Base-by-base conservation (phyloP, 768 basidiomycete species). In the Candolleomyces efflorescens region DNA sequence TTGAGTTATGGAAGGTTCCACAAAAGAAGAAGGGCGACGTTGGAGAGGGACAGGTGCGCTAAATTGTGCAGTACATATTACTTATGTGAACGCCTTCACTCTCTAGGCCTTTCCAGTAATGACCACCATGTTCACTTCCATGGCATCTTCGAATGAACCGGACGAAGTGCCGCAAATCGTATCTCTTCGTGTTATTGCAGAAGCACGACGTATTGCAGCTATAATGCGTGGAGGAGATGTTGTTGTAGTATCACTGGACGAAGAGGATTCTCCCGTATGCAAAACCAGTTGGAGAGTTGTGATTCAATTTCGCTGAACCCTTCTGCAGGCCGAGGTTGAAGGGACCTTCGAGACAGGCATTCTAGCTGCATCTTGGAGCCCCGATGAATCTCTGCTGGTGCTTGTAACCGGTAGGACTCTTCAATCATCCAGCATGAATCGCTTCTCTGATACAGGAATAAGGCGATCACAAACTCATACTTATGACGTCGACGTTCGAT, bases 401-500 rank as follows among this genome's bases (percentile, higher is more conserved):
- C 76, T 98, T 20, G 77, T 90, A 5, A 97, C 93, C 45, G 90
- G 94, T 87, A 59, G 48, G 75, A 59, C 26, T 12, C 11, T 5
- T 43, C 23, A 2, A 50, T n/a, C 9, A 54, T 38, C 41, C 27
- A 50, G 39, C 62, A 49, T 36, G 32, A 27, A n/a, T 27, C 18
- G 13, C 24, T 26, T 12, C 26, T 37, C 20, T 49, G 18, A 20
- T 36, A 4, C 11, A 26, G 17, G 18, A 44, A 49, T 22, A 60
- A 89, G 87, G 84, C 62, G 87, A 89, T 60, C 80, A 84, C 58
- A 92, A 91, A 63, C 77, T 98, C 18, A 83, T 97, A 47, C 74
- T 94, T 41, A 92, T 98, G 90, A 93, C 92, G 2, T 82, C 86
- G 7, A 82, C 85, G 15, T 95, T 98, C 69, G 94, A 97, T 60